Conservation (phyloP, 257 asterid genomes). For the Ballota nigra region DNA sequence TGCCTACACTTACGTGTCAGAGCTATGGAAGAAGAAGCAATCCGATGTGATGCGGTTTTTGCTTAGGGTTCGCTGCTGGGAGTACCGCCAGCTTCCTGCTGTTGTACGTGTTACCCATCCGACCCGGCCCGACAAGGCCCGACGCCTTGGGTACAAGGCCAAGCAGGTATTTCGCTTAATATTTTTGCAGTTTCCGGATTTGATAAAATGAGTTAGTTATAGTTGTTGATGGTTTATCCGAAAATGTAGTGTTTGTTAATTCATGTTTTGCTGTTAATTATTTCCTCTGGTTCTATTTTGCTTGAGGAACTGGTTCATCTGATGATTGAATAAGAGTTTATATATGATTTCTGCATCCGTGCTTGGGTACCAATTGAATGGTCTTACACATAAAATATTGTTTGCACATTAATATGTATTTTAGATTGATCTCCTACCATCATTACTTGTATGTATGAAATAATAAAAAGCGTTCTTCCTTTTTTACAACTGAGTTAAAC, state of each 20-base stretch:
- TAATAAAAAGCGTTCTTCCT: neutral
- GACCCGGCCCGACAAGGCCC: constrained; percentile 47
- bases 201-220: too few relatives aligned
- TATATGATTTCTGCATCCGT: neutral
- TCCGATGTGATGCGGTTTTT: constrained; percentile 42
- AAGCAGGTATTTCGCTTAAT: constrained; percentile 31
- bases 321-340: neutral
- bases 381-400: neutral
- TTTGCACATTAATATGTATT: neutral
- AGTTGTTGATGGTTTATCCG: too few relatives aligned
- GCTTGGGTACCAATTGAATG: neutral
- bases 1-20: constrained; percentile 39
- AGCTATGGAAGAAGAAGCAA: constrained; percentile 44
- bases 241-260: neutral
- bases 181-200: too few relatives aligned
- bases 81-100: constrained; percentile 44
- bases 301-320: too few relatives aligned
- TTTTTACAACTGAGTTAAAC: neutral
- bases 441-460: neutral
- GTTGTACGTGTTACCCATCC: constrained; percentile 42
- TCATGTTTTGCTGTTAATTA: neutral
- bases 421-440: too few relatives aligned
- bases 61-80: constrained; percentile 29
- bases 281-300: neutral
- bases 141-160: constrained; percentile 46